phyloP scores from a whole-genome alignment of 2,329 filamentous ascomycete genomes.

The Zasmidium cellare region DNA sequence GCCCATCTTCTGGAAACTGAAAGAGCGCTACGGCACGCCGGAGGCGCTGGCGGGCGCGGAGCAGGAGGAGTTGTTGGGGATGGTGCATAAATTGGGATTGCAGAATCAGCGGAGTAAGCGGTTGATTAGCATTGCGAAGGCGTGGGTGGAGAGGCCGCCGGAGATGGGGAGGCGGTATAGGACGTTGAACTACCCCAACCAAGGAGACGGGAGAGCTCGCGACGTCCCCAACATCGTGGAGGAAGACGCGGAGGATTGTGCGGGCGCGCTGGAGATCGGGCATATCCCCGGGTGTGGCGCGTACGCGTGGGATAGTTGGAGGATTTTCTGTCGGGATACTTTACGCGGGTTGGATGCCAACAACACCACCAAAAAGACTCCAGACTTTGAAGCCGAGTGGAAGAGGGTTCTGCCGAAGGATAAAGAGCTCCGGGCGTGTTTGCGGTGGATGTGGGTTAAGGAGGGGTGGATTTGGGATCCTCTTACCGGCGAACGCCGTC shows the following conservation, averaged over 20 bases:
- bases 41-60: slow-evolving; percentile 60
- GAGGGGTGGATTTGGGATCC: slow-evolving; percentile 84
- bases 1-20: slow-evolving; percentile 71
- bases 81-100: slow-evolving; percentile 72
- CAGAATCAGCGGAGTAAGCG: slow-evolving; percentile 65
- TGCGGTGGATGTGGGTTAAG: slow-evolving; percentile 89
- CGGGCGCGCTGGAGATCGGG: slow-evolving; percentile 76
- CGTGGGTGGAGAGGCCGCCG: slow-evolving; percentile 68
- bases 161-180: slow-evolving; percentile 57
- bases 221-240: slow-evolving; percentile 42
- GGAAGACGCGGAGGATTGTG: slow-evolving; percentile 46
- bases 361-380: slow-evolving; percentile 54
- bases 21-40: slow-evolving; percentile 67
- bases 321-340: slow-evolving; percentile 86
- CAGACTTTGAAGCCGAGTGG: slow-evolving; percentile 78
- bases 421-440: slow-evolving; percentile 83
- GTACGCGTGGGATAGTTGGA: slow-evolving; percentile 87
- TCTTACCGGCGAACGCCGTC: slow-evolving; percentile 62
- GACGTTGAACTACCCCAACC: slow-evolving; percentile 56
- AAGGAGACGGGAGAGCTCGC: slow-evolving; percentile 51
- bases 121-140: slow-evolving; percentile 68
- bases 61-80: slow-evolving; percentile 56
- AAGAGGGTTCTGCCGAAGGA: slow-evolving; percentile 79
- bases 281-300: slow-evolving; percentile 75
- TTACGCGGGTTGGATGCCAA: slow-evolving; percentile 65